phyloP scores from a whole-genome alignment of 257 asterid species.

The Paraleonurus japonicus region DNA sequence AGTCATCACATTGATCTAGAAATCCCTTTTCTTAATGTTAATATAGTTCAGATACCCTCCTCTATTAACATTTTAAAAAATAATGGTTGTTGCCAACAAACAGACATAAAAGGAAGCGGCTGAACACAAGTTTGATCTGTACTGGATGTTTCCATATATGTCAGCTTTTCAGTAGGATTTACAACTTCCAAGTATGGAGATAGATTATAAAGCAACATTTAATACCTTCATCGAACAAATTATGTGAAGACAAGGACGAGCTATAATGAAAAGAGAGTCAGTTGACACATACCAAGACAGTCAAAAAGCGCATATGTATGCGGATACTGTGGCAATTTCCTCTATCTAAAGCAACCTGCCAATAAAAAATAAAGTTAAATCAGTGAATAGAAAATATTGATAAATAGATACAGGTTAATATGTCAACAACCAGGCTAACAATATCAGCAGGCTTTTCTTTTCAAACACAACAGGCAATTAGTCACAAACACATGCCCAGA shows the following conservation, averaged over 20 bases:
- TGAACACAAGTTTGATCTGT: background rate
- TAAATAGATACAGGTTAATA: background rate
- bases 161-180: constrained; percentile 1
- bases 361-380: constrained; percentile 22
- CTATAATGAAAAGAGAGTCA: constrained; percentile 19
- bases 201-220: background rate
- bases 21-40: background rate
- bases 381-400: constrained; percentile 9
- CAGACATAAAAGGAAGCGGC: background rate
- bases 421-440: constrained; percentile 8
- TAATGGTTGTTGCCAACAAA: background rate
- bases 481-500: background rate
- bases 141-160: constrained; percentile 8
- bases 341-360: constrained; percentile 71
- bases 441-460: background rate
- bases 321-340: constrained; percentile 80
- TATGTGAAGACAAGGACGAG: background rate
- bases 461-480: background rate
- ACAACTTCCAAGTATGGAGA: background rate
- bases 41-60: background rate
- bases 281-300: constrained; percentile 68
- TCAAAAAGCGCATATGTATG: constrained; percentile 78
- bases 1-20: constrained; percentile 14
- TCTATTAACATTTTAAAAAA: background rate
- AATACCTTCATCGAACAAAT: constrained; percentile 3